These are phyloP conservation scores for Solanum appendiculatum DNA, from an alignment of 257 asterid species.

Conservation along the genomic window DNA sequence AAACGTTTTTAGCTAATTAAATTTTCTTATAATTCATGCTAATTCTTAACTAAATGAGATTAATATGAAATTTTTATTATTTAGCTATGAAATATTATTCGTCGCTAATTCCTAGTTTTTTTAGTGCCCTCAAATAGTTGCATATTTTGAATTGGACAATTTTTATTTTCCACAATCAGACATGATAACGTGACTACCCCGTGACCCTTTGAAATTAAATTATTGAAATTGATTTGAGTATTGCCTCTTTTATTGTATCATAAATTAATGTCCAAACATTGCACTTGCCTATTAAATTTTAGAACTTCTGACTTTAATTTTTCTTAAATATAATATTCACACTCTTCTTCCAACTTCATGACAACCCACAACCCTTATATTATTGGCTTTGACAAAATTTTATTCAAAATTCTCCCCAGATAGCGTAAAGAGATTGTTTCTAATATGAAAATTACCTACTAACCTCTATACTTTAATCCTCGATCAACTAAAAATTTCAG, in stretches of 20 bases:
- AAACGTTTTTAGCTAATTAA: no score
- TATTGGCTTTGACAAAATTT: not conserved
- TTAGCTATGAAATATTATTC: no score
- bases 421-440: not conserved
- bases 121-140: not conserved
- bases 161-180: not conserved
- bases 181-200: not conserved
- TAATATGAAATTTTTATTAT: no score
- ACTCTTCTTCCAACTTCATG: not conserved
- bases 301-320: not conserved
- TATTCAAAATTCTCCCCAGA: not conserved
- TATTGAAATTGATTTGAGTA: not conserved
- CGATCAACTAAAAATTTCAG: no score
- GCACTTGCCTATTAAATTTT: not conserved
- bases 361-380: not conserved
- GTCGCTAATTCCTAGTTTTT: no score
- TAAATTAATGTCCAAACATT: not conserved
- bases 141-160: not conserved
- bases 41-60: not conserved
- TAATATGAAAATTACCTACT: no score
- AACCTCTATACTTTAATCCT: no score
- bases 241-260: not conserved
- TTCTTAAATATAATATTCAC: not conserved
- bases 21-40: no score
- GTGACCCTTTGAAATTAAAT: not conserved